A percentile compares a stretch with the other conserved stretches of the same genome.
Evolutionary conservation across 805 yeast species (phyloP).

Genomic region (Suhomyces kilbournensis): DNA sequence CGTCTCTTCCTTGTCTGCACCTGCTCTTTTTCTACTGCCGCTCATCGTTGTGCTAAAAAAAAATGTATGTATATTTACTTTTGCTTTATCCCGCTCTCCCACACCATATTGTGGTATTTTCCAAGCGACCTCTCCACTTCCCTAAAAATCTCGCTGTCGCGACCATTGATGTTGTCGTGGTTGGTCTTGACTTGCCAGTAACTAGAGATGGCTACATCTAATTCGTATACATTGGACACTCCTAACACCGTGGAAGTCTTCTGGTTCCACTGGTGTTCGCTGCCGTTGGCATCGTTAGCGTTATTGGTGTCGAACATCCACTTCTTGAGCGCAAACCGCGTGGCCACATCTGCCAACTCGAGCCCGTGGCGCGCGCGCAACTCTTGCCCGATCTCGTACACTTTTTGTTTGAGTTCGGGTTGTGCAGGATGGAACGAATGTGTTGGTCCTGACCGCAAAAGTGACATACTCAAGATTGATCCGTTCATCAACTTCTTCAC

Average conservation of each 20-base stretch:
- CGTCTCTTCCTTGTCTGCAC: not conserved
- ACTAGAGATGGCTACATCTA: slow-evolving; percentile 57
- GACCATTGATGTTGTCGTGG: slow-evolving; percentile 28
- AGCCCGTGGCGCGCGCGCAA: slow-evolving; percentile 37
- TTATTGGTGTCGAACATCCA: slow-evolving; percentile 45
- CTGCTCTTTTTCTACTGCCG: not conserved
- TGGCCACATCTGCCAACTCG: slow-evolving; percentile 80
- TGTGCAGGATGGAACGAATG: slow-evolving; percentile 81
- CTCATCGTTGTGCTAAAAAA: not conserved
- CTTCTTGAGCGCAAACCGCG: slow-evolving; percentile 64
- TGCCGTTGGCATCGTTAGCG: slow-evolving; percentile 1
- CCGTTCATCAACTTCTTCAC: slow-evolving; percentile 69
- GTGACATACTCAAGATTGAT: slow-evolving; percentile 84
- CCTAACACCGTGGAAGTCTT: slow-evolving; percentile 71
- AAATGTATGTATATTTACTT: not conserved
- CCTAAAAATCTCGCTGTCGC: slow-evolving; percentile 44
- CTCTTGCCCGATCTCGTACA: slow-evolving; percentile 41
- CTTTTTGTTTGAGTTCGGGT: slow-evolving; percentile 51
- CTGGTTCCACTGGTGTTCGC: slow-evolving; percentile 17
- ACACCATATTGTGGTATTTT: slow-evolving; percentile 54
- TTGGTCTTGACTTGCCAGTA: slow-evolving; percentile 47
- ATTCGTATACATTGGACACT: slow-evolving; percentile 60
- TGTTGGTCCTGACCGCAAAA: slow-evolving; percentile 65
- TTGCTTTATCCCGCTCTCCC: slow-evolving; percentile 46
- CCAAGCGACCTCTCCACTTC: slow-evolving; percentile 48